These are phyloP conservation scores for Trichosporon ovoides DNA, from an alignment of 1,284 basidiomycete genomes.

Conservation along the genomic window DNA sequence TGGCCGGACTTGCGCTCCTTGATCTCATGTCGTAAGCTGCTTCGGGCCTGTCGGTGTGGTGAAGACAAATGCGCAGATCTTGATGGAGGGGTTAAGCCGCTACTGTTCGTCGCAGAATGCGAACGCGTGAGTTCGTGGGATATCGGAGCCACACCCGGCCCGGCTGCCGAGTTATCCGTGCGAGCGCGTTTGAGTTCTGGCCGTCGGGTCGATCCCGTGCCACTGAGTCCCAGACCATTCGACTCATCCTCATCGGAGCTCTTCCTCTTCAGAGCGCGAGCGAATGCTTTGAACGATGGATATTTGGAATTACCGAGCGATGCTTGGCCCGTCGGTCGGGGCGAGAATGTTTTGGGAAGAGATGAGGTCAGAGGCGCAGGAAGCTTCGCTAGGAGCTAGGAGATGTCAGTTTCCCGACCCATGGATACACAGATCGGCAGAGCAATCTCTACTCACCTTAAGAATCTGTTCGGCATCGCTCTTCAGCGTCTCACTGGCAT, in stretches of 20 bases:
- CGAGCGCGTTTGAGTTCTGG: constrained; percentile 19
- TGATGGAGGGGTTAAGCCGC: constrained; percentile 9
- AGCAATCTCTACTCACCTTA: constrained; percentile 24
- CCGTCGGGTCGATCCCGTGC: constrained; percentile 1
- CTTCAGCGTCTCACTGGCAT: constrained; percentile 22
- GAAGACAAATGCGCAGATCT: constrained; percentile 3
- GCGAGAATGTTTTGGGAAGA: constrained; percentile 13
- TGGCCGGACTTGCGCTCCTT: constrained; percentile 6
- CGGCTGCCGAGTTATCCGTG: constrained; percentile 6
- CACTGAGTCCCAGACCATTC: constrained; percentile 27
- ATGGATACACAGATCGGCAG: neutral
- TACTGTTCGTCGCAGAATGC: neutral
- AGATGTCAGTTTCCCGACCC: neutral
- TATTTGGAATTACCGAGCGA: constrained; percentile 2
- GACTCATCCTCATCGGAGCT: constrained; percentile 2
- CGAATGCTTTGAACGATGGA: constrained; percentile 18
- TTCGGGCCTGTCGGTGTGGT: constrained; percentile 13
- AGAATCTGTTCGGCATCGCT: constrained; percentile 28
- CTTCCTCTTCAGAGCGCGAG: constrained; percentile 19
- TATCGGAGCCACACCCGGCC: neutral
- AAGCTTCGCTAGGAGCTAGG: constrained; percentile 30
- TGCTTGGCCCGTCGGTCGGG: neutral
- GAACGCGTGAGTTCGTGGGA: constrained; percentile 10
- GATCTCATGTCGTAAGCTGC: constrained; percentile 21
- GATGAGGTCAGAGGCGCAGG: constrained; percentile 36